Evolutionary conservation across 2,329 filamentous ascomycete species (phyloP).

Genomic region (Chrysoporthe deuterocubensis): DNA sequence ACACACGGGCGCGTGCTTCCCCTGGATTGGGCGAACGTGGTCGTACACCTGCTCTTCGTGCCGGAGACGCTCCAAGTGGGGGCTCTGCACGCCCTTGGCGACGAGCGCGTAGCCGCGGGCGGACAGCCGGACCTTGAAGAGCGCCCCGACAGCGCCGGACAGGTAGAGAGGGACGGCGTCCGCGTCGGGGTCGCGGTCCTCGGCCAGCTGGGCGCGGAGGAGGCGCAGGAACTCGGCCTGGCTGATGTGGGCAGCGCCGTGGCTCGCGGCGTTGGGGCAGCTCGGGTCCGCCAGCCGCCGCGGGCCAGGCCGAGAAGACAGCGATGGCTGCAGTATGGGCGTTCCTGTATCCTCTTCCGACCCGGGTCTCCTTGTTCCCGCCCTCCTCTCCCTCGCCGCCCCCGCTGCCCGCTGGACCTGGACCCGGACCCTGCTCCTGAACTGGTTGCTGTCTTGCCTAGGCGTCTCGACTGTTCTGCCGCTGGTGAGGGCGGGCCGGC

Average conservation of each 20-base stretch:
- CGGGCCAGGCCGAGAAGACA: background rate
- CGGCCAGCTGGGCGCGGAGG: background rate
- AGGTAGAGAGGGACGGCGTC: background rate
- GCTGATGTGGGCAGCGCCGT: background rate
- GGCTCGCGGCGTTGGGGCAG: background rate
- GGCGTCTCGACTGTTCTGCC: background rate
- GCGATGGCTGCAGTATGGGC: background rate
- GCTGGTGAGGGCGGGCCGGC: background rate
- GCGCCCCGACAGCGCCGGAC: background rate
- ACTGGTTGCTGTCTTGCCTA: no score
- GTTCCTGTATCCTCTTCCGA: background rate
- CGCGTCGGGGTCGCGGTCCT: background rate
- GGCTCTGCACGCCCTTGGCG: background rate
- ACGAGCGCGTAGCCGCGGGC: background rate
- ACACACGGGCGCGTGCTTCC: background rate
- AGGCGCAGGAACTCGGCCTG: background rate
- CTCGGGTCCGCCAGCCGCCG: background rate
- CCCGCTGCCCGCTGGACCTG: no score
- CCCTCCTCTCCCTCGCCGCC: no score
- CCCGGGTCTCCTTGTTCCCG: no score
- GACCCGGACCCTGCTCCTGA: no score
- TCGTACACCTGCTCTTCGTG: background rate
- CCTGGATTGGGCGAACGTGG: background rate
- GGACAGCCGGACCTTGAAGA: background rate
- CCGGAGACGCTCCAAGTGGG: background rate